phyloP scores from a whole-genome alignment of 768 basidiomycete genomes.

The Strobilomyces echinocephalus region DNA sequence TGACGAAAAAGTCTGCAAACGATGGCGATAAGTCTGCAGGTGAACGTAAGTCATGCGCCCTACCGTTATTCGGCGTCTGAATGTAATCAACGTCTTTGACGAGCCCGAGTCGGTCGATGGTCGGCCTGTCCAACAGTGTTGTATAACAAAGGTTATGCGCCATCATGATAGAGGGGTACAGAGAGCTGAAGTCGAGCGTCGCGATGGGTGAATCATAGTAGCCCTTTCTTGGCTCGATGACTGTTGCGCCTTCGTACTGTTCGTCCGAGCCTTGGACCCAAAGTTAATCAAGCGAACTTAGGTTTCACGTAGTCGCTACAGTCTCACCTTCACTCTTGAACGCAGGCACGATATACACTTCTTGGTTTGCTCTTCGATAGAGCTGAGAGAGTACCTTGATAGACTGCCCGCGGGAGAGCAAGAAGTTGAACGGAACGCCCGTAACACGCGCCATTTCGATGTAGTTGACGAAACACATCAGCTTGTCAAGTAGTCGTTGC shows the following conservation, averaged over 20 bases:
- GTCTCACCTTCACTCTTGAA: slow-evolving; percentile 74
- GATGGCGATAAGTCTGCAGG: neutral
- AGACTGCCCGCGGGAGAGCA: slow-evolving; percentile 91
- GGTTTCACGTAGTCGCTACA: neutral
- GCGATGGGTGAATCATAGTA: slow-evolving; percentile 97
- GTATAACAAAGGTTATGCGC: slow-evolving; percentile 99
- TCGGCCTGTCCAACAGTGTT: slow-evolving; percentile 78
- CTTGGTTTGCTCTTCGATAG: slow-evolving; percentile 86
- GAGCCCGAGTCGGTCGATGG: slow-evolving; percentile 72
- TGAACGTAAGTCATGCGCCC: neutral
- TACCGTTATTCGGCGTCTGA: slow-evolving; percentile 94
- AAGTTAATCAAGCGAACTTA: neutral
- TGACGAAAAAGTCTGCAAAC: slow-evolving; percentile 79
- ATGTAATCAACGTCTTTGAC: slow-evolving; percentile 88
- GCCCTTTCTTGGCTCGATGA: slow-evolving; percentile 94
- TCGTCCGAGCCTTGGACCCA: slow-evolving; percentile 70
- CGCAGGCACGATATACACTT: slow-evolving; percentile 85
- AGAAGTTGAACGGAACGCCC: slow-evolving; percentile 97
- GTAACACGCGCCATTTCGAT: slow-evolving; percentile 99
- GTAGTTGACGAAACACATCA: slow-evolving; percentile 99
- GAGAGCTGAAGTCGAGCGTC: slow-evolving; percentile 95
- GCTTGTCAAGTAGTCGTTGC: slow-evolving; percentile 90
- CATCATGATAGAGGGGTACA: slow-evolving; percentile 99
- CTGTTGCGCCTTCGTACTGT: slow-evolving; percentile 98
- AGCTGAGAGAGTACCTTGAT: slow-evolving; percentile 98